Conservation (phyloP, 73 alveolate genomes). For the Paramecium bursaria region DNA sequence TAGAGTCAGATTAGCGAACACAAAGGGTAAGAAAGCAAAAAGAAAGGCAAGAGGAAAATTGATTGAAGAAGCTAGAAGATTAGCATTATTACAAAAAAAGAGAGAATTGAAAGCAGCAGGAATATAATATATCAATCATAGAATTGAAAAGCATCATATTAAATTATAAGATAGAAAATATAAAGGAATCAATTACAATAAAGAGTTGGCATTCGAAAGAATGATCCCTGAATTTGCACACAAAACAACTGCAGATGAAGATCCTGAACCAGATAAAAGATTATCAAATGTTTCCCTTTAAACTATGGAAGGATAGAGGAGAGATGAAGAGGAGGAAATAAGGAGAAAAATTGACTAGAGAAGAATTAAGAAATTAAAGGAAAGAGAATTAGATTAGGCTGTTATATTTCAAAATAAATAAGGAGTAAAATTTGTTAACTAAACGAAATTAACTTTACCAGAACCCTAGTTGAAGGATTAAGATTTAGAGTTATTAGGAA, state of each 20-base stretch:
- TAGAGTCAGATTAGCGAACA: slow-evolving; percentile 99
- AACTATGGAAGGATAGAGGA: slow-evolving; percentile 84
- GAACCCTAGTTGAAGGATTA: slow-evolving; percentile 82
- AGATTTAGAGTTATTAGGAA: slow-evolving; percentile 78
- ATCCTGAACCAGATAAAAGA: slow-evolving; percentile 77
- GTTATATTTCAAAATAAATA: slow-evolving; percentile 82
- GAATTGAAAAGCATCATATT: slow-evolving; percentile 68
- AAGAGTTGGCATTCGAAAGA: slow-evolving; percentile 95
- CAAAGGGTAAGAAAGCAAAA: slow-evolving; percentile 99
- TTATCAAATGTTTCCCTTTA: slow-evolving; percentile 84
- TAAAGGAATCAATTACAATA: slow-evolving; percentile 94
- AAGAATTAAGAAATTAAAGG: slow-evolving; percentile 92
- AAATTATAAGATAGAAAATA: slow-evolving; percentile 78
- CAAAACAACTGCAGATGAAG: slow-evolving; percentile 81
- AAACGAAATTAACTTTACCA: slow-evolving; percentile 81
- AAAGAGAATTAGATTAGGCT: slow-evolving; percentile 93
- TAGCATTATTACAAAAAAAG: slow-evolving; percentile 96
- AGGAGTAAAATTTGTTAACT: slow-evolving; percentile 64
- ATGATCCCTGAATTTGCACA: slow-evolving; percentile 89
- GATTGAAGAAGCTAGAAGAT: slow-evolving; percentile 99
- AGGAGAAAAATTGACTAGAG: slow-evolving; percentile 91
- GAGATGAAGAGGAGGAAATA: slow-evolving; percentile 96
- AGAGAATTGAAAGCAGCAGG: slow-evolving; percentile 99
- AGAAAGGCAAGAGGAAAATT: slow-evolving; percentile 99
- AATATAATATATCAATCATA: slow-evolving; percentile 74